Conservation (phyloP, 1,284 basidiomycete genomes). For the Fomitopsis palustris region DNA sequence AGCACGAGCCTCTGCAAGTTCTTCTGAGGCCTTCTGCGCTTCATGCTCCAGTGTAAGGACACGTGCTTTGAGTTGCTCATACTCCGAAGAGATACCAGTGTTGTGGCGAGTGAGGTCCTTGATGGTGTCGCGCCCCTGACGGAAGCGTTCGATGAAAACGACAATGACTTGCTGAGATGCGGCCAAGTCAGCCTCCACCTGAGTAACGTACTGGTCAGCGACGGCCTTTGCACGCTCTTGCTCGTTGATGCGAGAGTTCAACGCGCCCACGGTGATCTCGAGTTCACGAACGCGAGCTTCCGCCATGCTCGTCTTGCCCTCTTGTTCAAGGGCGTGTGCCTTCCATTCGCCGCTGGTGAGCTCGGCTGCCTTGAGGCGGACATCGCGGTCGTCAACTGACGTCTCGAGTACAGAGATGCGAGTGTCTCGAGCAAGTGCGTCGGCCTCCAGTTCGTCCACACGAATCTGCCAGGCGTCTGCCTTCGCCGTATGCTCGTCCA, state of each 20-base stretch:
- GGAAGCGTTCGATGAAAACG: not conserved
- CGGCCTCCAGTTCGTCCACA: not conserved
- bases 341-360: not conserved
- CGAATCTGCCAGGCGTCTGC: not conserved
- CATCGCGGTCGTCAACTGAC: not conserved
- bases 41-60: not conserved
- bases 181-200: not conserved
- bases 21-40: not conserved
- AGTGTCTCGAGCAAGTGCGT: not conserved
- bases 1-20: not conserved
- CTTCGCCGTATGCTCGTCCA: not conserved
- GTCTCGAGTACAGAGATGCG: not conserved
- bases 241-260: not conserved
- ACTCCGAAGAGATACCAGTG: not conserved
- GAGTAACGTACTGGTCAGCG: not conserved
- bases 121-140: not conserved
- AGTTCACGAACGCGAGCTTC: not conserved
- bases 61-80: not conserved
- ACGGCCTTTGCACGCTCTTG: not conserved
- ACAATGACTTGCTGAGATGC: not conserved
- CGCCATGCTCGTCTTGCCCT: not conserved
- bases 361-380: not conserved
- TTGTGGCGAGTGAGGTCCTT: not conserved
- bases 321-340: not conserved
- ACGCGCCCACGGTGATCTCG: not conserved